Evolutionary conservation across 139 green algal genomes (phyloP).

Genomic region (Marvania coccoides): DNA sequence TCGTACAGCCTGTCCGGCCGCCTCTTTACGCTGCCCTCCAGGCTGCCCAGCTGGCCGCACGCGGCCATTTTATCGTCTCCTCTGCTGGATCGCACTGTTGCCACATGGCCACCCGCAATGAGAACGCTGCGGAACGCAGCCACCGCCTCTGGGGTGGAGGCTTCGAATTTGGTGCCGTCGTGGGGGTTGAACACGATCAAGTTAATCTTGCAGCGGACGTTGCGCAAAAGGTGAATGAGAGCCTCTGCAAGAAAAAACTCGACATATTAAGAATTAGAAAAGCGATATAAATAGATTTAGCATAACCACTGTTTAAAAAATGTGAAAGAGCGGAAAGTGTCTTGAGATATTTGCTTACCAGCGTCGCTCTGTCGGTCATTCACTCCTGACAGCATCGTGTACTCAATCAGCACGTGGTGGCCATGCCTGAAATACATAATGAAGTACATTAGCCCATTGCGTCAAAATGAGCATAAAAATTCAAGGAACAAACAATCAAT

Average conservation of each 20-base stretch:
- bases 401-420: conserved; percentile 78
- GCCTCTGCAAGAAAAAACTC: no score
- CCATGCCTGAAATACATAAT: no score
- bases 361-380: conserved; percentile 83
- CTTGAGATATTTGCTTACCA: no score
- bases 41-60: conserved; percentile 74
- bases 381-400: conserved; percentile 79
- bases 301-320: background rate
- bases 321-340: background rate
- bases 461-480: no score
- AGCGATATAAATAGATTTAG: no score
- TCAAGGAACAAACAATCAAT: no score
- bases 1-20: background rate
- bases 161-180: conserved; percentile 47
- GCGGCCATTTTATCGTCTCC: conserved; percentile 82
- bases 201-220: conserved; percentile 71
- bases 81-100: conserved; percentile 60
- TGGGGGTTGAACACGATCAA: conserved; percentile 79
- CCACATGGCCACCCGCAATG: conserved; percentile 52
- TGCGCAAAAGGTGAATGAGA: background rate
- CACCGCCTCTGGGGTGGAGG: conserved; percentile 33
- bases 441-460: no score
- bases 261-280: no score
- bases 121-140: conserved; percentile 48
- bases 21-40: background rate